Base-by-base conservation (phyloP, 1,139 yeast species). In the Candida pseudoviswanathii region DNA sequence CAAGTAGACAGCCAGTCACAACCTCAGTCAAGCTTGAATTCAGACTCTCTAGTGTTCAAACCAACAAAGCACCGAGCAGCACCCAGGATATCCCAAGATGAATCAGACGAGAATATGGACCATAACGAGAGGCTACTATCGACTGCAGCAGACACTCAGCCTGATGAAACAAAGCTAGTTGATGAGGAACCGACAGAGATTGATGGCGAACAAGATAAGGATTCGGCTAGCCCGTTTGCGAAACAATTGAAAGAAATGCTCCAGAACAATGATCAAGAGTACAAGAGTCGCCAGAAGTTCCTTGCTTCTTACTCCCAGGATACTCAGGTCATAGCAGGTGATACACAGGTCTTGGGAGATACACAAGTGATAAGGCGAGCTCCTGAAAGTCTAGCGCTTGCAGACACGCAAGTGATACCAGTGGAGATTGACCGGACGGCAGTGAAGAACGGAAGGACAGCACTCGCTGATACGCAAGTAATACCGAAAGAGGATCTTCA, bases 381-480 rank as follows among this genome's bases (percentile, higher is more conserved):
- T 16, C 16, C 16, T 16, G 46, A 39, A 11, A 43, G 44, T n/a
- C 50, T 39, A 24, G 29, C 24, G 8, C 36, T 47, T 7, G 34
- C 11, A 21, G 43, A 22, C 27, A 49, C 51, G 10, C 49, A 45
- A 32, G 46, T 42, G 26, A 42, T 31, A 16, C 16, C 16, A 16
- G 16, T n/a, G 30, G 24, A 30, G 11, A 33, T n/a, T 26, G 16
- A 16, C 16, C 16, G 16, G 16, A 16, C 16, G 16, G 16, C 16
- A 16, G 16, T n/a, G 30, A 11, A 30, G 11, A 33, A 8, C 26
- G 25, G 21, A 24, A 9, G 24, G 16, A 22, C 26, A 36, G 27
- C 5, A 36, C 26, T 39, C 11, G 30, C 38, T 25, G 49, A 49
- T 27, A 49, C 49, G 11, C 49, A 49, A 33, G 21, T 43, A 3